Evolutionary conservation across 495 filamentous ascomycete genomes (phyloP).

Genomic region (Aspergillus sclerotiicarbonarius): DNA sequence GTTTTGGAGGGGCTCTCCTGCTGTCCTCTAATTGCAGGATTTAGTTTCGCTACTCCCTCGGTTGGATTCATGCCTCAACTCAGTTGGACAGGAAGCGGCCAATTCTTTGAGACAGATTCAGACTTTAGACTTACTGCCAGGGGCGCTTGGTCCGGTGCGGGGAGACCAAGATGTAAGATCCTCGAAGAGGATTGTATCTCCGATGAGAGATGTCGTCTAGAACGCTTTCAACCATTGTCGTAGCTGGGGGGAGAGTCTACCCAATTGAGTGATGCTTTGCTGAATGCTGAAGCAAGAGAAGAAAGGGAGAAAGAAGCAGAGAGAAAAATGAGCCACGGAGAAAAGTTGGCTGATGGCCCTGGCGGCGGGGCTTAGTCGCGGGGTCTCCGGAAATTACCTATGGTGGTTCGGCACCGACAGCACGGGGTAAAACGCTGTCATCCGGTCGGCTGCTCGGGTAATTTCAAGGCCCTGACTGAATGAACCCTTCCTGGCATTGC

Average conservation of each 20-base stretch:
- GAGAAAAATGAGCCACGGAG: constrained; percentile 6
- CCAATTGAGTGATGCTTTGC: background rate
- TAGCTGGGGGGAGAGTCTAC: background rate
- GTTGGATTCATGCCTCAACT: background rate
- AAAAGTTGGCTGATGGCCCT: constrained; percentile 7
- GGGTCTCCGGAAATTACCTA: constrained; percentile 1
- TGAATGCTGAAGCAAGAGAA: constrained; percentile 15
- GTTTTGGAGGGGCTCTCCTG: constrained; percentile 80
- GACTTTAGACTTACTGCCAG: constrained; percentile 77
- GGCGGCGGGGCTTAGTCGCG: background rate
- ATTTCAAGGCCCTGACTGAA: constrained; percentile 5
- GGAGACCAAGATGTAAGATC: constrained; percentile 88
- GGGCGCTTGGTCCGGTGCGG: constrained; percentile 94
- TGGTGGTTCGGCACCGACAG: background rate
- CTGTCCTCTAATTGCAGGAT: constrained; percentile 62
- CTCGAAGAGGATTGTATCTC: constrained; percentile 87
- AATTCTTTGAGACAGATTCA: background rate
- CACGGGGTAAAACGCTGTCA: constrained; percentile 7
- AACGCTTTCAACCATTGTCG: constrained; percentile 62
- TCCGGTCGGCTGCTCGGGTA: constrained; percentile 8
- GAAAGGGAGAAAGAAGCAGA: constrained; percentile 7
- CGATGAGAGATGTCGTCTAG: constrained; percentile 97
- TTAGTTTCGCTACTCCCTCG: constrained; percentile 1
- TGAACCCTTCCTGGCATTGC: background rate
- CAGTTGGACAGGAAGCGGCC: background rate